These are phyloP conservation scores for Aspergillus viridinutans DNA, from an alignment of 2,329 filamentous ascomycete species.

Conservation along the genomic window DNA sequence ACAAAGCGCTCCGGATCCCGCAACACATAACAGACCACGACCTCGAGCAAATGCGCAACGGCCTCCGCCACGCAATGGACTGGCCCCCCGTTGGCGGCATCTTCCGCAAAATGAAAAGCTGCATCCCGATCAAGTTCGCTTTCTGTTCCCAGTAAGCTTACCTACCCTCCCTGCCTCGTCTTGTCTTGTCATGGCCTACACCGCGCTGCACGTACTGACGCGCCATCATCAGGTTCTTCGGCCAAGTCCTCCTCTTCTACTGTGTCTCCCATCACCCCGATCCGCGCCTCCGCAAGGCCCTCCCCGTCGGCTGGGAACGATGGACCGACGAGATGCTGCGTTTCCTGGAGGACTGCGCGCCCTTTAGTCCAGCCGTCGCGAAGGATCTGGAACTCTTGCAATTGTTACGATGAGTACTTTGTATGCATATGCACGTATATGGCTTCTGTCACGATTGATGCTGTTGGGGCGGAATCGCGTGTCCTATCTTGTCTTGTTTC, in stretches of 20 bases:
- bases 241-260: constrained; percentile 41
- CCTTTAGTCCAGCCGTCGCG: constrained; percentile 36
- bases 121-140: constrained; percentile 40
- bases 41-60: constrained; percentile 35
- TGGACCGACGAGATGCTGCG: constrained; percentile 41
- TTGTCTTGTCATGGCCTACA: not conserved
- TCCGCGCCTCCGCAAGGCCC: constrained; percentile 28
- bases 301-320: constrained; percentile 38
- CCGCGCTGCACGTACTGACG: not conserved
- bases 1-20: constrained; percentile 41
- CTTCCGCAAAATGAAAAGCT: constrained; percentile 40
- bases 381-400: constrained; percentile 38
- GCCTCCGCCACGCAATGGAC: constrained; percentile 39
- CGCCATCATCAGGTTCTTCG: constrained; percentile 32
- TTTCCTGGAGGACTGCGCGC: constrained; percentile 37
- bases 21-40: constrained; percentile 35
- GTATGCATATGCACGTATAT: not conserved
- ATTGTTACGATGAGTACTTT: constrained; percentile 19
- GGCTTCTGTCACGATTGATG: not conserved
- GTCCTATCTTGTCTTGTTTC: not conserved
- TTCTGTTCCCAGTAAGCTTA: constrained; percentile 37
- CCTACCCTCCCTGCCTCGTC: not conserved
- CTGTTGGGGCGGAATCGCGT: not conserved
- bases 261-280: constrained; percentile 38
- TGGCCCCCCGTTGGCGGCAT: constrained; percentile 38